Evolutionary conservation across 2,329 filamentous ascomycete genomes (phyloP), one percentile per base, ranked within the genome.

Genomic region (Hymenoscyphus occultus): DNA sequence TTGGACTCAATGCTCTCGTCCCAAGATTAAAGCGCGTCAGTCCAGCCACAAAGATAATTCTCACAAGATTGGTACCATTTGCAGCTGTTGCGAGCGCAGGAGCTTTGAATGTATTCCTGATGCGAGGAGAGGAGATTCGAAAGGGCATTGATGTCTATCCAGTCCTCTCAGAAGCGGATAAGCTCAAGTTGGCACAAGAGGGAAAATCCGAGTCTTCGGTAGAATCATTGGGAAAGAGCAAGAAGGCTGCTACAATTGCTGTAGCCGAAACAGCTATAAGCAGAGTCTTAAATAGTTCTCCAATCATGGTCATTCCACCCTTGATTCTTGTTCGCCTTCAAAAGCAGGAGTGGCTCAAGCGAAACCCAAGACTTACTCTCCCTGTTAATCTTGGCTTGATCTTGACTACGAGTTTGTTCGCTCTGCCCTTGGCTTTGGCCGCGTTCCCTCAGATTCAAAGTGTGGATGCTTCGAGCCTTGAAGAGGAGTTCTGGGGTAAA

Each of bases 221-320:
- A 60, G 79, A 85, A 61, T 90, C 88, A 65, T 81, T 99, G 42
- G 95, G 95, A 70, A 94, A 92, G 83, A 93, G 90, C 76, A 90
- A 89, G 76, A 92, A 89, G 76, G 95, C 95, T 1, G 95, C 95
- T 12, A 91, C 88, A 35, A 78, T 98, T 22, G 95, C 95, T 12
- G 95, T 99, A 1, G 90, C 88, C 67, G 94, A 99, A 82, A 99
- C 95, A 59, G 95, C 95, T 2, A 81, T 96, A 57, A 95, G 91
- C 71, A 87, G 95, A 66, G 93, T 98, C 66, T 83, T 98, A 73
- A 99, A 98, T 78, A 91, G 92, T 67, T 96, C 91, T 13, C 95
- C 95, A 12, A 95, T 99, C 80, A 99, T 99, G 95, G 93, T 96
- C 14, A 82, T 99, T 57, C 95, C 95, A 54, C 92, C 95, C 28